These are phyloP conservation scores for Chamaenerion angustifolium DNA, from an alignment of 345 rosid genomes.

Conservation along the genomic window DNA sequence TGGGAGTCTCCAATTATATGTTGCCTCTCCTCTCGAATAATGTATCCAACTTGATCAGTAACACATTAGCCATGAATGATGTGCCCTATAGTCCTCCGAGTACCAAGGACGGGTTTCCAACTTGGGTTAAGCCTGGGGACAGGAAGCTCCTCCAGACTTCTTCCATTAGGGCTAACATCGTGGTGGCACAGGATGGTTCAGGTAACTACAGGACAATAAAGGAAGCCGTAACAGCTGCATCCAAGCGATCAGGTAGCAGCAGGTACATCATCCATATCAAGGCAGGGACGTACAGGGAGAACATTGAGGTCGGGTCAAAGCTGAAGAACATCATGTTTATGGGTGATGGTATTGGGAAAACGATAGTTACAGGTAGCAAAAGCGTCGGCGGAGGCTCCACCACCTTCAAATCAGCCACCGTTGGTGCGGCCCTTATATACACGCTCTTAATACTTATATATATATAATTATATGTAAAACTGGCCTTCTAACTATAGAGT, in stretches of 20 bases:
- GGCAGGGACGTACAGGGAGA: slow-evolving; percentile 60
- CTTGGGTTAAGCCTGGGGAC: slow-evolving; percentile 64
- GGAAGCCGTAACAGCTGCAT: slow-evolving; percentile 50
- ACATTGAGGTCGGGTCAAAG: slow-evolving; percentile 32
- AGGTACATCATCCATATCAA: slow-evolving; percentile 67
- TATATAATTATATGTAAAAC: not conserved
- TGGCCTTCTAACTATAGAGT: too few relatives aligned
- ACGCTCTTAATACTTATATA: too few relatives aligned
- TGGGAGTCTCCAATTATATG: slow-evolving; percentile 39
- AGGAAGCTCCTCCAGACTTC: slow-evolving; percentile 60
- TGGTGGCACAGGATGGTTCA: slow-evolving; percentile 85
- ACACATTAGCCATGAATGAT: slow-evolving; percentile 51
- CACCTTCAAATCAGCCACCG: slow-evolving; percentile 77
- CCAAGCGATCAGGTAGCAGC: slow-evolving; percentile 33
- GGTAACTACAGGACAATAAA: slow-evolving; percentile 54
- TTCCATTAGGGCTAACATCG: slow-evolving; percentile 36
- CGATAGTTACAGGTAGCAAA: slow-evolving; percentile 67
- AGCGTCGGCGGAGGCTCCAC: slow-evolving; percentile 83
- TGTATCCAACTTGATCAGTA: slow-evolving; percentile 53
- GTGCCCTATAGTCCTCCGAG: slow-evolving; percentile 34
- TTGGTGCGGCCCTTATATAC: too few relatives aligned
- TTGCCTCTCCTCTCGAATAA: slow-evolving; percentile 67
- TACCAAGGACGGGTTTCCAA: slow-evolving; percentile 44
- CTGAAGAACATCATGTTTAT: slow-evolving; percentile 62
- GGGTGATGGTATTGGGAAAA: slow-evolving; percentile 65